Percentiles rank a stretch among this genome's conserved stretches.
These are phyloP conservation scores for Aspergillus ibericus DNA, from an alignment of 2,329 filamentous ascomycete genomes.

Conservation along the genomic window DNA sequence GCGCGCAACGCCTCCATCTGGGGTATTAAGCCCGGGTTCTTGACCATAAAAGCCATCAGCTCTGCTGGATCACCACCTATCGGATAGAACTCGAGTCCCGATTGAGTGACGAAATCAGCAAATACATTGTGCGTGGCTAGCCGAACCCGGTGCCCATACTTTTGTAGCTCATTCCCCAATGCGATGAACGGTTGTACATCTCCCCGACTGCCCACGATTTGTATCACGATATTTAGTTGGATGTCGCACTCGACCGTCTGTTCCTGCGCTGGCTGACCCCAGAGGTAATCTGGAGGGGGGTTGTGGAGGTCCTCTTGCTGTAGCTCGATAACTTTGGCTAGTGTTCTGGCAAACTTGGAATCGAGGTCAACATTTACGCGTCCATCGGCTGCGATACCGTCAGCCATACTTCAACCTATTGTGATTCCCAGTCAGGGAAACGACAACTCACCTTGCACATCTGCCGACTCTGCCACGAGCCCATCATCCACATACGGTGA, in stretches of 20 bases:
- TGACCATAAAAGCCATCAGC: slow-evolving; percentile 55
- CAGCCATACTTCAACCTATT: not conserved
- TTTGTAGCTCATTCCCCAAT: slow-evolving; percentile 53
- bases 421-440: not conserved
- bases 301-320: slow-evolving; percentile 18
- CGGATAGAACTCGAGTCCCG: slow-evolving; percentile 58
- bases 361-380: slow-evolving; percentile 26
- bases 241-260: slow-evolving; percentile 13
- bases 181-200: slow-evolving; percentile 63
- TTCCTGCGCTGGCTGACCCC: not conserved
- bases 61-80: slow-evolving; percentile 58
- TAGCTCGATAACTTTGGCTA: slow-evolving; percentile 23
- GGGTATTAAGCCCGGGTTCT: slow-evolving; percentile 48
- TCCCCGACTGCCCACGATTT: slow-evolving; percentile 58
- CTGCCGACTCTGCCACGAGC: not conserved
- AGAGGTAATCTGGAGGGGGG: slow-evolving; percentile 21
- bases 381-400: slow-evolving; percentile 17
- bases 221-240: slow-evolving; percentile 56
- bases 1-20: slow-evolving; percentile 38
- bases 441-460: slow-evolving; percentile 5
- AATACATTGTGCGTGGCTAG: slow-evolving; percentile 59
- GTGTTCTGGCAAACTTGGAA: slow-evolving; percentile 23
- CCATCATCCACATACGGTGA: not conserved
- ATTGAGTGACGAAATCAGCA: slow-evolving; percentile 52
- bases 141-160: slow-evolving; percentile 56